Percentiles rank a stretch among this genome's conserved stretches.
Evolutionary conservation across 1,284 basidiomycete genomes (phyloP).

Genomic region (Naganishia albida): DNA sequence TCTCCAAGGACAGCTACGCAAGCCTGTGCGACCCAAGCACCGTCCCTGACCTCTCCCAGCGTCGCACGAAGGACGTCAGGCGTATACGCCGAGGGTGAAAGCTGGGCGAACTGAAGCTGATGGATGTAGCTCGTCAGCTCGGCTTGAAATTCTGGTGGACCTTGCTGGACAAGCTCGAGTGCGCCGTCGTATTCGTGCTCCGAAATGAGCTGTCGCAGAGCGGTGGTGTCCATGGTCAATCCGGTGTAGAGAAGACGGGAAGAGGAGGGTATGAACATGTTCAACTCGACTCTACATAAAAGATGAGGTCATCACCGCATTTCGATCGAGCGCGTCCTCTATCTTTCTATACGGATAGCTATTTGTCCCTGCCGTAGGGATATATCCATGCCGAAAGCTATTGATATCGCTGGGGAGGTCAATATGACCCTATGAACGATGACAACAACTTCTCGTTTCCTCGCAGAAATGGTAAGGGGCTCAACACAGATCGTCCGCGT

Average conservation of each 20-base stretch:
- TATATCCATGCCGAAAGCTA: no score
- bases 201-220: slow-evolving; percentile 2
- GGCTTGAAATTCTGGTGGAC: not conserved
- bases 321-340: not conserved
- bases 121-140: slow-evolving; percentile 21
- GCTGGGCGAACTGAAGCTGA: slow-evolving; percentile 18
- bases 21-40: slow-evolving; percentile 21
- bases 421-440: no score
- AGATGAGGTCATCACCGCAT: slow-evolving; percentile 22
- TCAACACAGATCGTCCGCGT: no score
- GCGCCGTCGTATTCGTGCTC: slow-evolving; percentile 8
- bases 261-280: not conserved
- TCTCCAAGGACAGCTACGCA: slow-evolving; percentile 1
- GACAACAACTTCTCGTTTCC: no score
- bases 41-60: slow-evolving; percentile 16
- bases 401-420: no score
- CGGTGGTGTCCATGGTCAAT: slow-evolving; percentile 1
- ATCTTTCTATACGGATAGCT: no score
- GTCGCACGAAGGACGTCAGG: not conserved
- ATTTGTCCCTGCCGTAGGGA: no score
- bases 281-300: not conserved
- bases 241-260: not conserved
- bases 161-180: slow-evolving; percentile 8
- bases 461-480: no score
- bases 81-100: slow-evolving; percentile 1